Percentiles rank a stretch among this genome's conserved stretches.
phyloP scores from a whole-genome alignment of 768 basidiomycete species.

The Suillus plorans region DNA sequence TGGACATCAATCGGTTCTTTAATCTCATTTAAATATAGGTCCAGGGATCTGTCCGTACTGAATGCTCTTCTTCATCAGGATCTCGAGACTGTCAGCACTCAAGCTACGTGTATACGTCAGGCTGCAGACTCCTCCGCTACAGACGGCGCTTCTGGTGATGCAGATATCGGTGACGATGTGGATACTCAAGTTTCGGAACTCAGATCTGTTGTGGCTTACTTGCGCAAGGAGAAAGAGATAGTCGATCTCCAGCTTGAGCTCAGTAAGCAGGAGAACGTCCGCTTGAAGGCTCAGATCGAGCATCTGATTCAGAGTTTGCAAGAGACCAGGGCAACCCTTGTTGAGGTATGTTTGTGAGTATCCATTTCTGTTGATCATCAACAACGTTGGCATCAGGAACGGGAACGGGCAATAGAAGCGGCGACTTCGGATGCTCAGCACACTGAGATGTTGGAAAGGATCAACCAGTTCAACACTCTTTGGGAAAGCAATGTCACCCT shows the following conservation, averaged over 20 bases:
- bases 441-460: constrained; percentile 79
- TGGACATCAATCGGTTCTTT: neutral
- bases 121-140: constrained; percentile 54
- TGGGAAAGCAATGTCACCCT: constrained; percentile 88
- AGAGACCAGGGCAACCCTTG: constrained; percentile 57
- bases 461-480: constrained; percentile 81
- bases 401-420: constrained; percentile 71
- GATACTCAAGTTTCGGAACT: constrained; percentile 72
- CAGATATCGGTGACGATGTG: constrained; percentile 46
- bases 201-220: constrained; percentile 75
- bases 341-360: constrained; percentile 45
- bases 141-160: constrained; percentile 39
- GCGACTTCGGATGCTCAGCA: constrained; percentile 78
- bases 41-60: constrained; percentile 71
- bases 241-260: constrained; percentile 86
- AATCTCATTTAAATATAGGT: constrained; percentile 38
- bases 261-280: constrained; percentile 70
- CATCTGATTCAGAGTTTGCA: constrained; percentile 68
- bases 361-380: neutral
- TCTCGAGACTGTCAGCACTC: constrained; percentile 78
- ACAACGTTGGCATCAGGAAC: constrained; percentile 53
- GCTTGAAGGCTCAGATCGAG: constrained; percentile 75
- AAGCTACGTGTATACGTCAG: constrained; percentile 77
- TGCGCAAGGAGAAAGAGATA: constrained; percentile 91
- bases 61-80: constrained; percentile 80